Conservation (phyloP, 768 basidiomycete genomes). For the Boletus vermiculosoides region DNA sequence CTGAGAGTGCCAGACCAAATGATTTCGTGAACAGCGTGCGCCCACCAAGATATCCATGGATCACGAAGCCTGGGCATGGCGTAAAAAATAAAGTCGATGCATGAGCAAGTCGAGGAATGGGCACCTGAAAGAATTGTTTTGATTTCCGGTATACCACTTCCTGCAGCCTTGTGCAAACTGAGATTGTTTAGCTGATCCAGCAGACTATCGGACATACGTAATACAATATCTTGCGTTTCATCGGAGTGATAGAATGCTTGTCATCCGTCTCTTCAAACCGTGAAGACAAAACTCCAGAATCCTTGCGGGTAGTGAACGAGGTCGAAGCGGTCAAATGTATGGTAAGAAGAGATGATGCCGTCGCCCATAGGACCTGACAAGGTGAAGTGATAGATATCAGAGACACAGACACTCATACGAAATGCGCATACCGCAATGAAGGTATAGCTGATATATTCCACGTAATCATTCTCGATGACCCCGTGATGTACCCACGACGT, state of each 20-base stretch:
- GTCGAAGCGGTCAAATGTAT: conserved; percentile 86
- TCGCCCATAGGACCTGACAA: conserved; percentile 67
- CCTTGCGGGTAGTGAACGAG: conserved; percentile 85
- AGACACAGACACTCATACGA: not conserved
- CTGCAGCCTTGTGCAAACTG: conserved; percentile 66
- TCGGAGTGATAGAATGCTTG: conserved; percentile 26
- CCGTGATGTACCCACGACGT: conserved; percentile 23
- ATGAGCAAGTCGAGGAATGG: not conserved
- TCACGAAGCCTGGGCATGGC: conserved; percentile 72
- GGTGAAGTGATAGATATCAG: not conserved
- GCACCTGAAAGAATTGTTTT: conserved; percentile 88
- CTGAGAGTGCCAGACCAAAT: conserved; percentile 84
- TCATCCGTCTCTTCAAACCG: conserved; percentile 38
- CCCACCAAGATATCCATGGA: conserved; percentile 93
- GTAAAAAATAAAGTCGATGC: conserved; percentile 12
- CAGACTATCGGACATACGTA: conserved; percentile 58
- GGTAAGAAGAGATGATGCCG: conserved; percentile 75
- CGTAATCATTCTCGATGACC: conserved; percentile 34
- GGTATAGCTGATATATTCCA: conserved; percentile 71
- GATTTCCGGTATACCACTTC: conserved; percentile 95
- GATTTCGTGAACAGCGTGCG: conserved; percentile 89
- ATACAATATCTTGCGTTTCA: conserved; percentile 71
- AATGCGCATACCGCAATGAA: conserved; percentile 66
- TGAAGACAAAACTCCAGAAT: conserved; percentile 67
- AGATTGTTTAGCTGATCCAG: conserved; percentile 4